These are phyloP conservation scores for Agrocybe praecox DNA, from an alignment of 768 basidiomycete genomes.

Conservation along the genomic window DNA sequence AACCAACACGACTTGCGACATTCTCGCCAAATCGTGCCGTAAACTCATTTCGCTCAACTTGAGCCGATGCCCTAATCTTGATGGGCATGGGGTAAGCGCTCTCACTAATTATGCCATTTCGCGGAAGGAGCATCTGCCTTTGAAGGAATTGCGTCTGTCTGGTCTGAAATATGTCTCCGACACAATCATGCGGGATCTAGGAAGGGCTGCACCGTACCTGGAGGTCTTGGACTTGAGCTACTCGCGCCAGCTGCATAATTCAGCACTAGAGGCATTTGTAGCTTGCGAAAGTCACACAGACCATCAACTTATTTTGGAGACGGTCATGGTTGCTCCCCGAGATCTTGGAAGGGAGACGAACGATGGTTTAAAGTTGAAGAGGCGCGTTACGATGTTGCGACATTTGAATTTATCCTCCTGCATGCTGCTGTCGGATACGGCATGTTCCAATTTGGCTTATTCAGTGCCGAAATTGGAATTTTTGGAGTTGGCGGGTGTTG, in stretches of 20 bases:
- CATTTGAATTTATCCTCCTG: slow-evolving; percentile 79
- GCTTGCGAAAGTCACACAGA: slow-evolving; percentile 46
- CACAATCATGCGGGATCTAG: slow-evolving; percentile 63
- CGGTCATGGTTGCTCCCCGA: slow-evolving; percentile 56
- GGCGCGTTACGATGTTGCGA: slow-evolving; percentile 68
- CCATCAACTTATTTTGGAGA: slow-evolving; percentile 35
- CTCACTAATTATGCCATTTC: slow-evolving; percentile 45
- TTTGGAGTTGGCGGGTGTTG: slow-evolving; percentile 80
- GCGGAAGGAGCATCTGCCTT: slow-evolving; percentile 48
- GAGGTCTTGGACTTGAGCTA: slow-evolving; percentile 85
- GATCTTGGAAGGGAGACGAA: slow-evolving; percentile 66
- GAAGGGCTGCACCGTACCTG: slow-evolving; percentile 67
- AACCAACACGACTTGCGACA: slow-evolving; percentile 72
- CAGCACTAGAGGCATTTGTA: slow-evolving; percentile 74
- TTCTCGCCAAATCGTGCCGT: slow-evolving; percentile 61
- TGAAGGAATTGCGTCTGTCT: slow-evolving; percentile 68
- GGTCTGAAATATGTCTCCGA: slow-evolving; percentile 67
- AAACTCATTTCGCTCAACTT: slow-evolving; percentile 65
- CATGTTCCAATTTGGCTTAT: slow-evolving; percentile 72
- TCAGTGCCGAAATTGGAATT: slow-evolving; percentile 73
- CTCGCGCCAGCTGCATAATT: slow-evolving; percentile 70
- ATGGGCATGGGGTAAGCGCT: slow-evolving; percentile 59
- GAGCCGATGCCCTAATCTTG: slow-evolving; percentile 69
- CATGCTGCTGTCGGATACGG: slow-evolving; percentile 68
- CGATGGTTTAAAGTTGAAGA: slow-evolving; percentile 45